Evolutionary conservation across 2,329 filamentous ascomycete genomes (phyloP).

Genomic region (Sclerotinia glacialis): DNA sequence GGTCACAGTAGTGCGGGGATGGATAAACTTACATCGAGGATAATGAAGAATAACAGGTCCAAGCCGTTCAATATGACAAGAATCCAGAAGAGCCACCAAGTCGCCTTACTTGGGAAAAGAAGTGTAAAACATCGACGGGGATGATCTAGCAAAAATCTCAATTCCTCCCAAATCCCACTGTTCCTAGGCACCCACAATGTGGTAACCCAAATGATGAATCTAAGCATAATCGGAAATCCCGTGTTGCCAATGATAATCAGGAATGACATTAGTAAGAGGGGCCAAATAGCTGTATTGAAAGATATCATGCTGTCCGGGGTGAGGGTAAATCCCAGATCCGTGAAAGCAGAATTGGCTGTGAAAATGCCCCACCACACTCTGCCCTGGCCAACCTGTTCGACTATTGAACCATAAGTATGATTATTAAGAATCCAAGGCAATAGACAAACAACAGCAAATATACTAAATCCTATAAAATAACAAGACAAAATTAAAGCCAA

Average conservation of each 20-base stretch:
- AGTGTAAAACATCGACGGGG: conserved; percentile 95
- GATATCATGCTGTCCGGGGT: conserved; percentile 93
- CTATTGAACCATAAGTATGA: conserved; percentile 59
- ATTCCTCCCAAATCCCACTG: conserved; percentile 80
- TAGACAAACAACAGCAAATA: conserved; percentile 70
- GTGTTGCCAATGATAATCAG: conserved; percentile 95
- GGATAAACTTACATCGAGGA: conserved; percentile 70
- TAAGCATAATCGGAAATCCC: conserved; percentile 90
- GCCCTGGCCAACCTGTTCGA: conserved; percentile 60
- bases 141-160: conserved; percentile 88
- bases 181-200: conserved; percentile 64
- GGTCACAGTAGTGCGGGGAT: not conserved
- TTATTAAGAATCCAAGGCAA: conserved; percentile 75
- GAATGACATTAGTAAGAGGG: conserved; percentile 75
- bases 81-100: conserved; percentile 93
- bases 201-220: conserved; percentile 83
- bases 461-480: conserved; percentile 82
- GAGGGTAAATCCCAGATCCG: conserved; percentile 89
- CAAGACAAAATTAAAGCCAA: conserved; percentile 71
- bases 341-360: conserved; percentile 83
- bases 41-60: conserved; percentile 86
- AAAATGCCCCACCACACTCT: conserved; percentile 91
- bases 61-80: conserved; percentile 77
- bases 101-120: conserved; percentile 83
- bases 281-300: conserved; percentile 74